Base-by-base conservation (phyloP, 306 rosid genomes). In the Calophaca sinica region DNA sequence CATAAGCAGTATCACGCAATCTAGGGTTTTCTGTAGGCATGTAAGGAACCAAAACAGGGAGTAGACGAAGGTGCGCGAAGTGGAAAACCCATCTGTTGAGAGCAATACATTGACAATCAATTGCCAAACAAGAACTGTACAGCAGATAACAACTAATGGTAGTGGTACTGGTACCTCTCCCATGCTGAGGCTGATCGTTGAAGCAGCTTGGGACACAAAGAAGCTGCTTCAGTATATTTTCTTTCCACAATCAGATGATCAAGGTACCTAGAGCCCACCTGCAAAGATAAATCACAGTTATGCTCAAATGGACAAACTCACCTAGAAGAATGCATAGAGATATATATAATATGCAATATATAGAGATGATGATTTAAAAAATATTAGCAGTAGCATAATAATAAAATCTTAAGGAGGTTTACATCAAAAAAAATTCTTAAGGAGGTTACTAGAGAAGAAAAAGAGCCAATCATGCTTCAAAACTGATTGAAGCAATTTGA, bases 231-330 rank as follows among this genome's bases (percentile, higher is more conserved):
- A 11, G 90, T 86, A 76, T 94, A 94, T 81, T 88, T 94, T 79
- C 97, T 87, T 88, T 94, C 98, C 84, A 94, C 96, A 80, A 94
- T 91, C 86, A 94, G 86, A 89, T 90, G 96, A 86, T 94, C 97
- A 62, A 94, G 97, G 84, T 94, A 94, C 78, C 93, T 85, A 57
- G 97, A 86, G 62, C 98, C 97, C 81, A 94, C 98, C 98, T 94
- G 81, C 67, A 93, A 28, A 76, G 44, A 72, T 46, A 51, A 55
- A 46, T 2, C 64, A 31, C 45, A 48, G 13, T 69, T 36, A 66
- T 54, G 36, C 63, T 31, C 46, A 51, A 73, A 72, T 59, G 44
- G 31, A 53, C 26, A 64, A 61, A 75, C 57, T 70, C 29, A 53
- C 3, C 64, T 60, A 57, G 38, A 57, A 55, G 65, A 41, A 33